Base-by-base conservation (phyloP, 805 yeast species). In the Teunomyces barrocoloradensis region DNA sequence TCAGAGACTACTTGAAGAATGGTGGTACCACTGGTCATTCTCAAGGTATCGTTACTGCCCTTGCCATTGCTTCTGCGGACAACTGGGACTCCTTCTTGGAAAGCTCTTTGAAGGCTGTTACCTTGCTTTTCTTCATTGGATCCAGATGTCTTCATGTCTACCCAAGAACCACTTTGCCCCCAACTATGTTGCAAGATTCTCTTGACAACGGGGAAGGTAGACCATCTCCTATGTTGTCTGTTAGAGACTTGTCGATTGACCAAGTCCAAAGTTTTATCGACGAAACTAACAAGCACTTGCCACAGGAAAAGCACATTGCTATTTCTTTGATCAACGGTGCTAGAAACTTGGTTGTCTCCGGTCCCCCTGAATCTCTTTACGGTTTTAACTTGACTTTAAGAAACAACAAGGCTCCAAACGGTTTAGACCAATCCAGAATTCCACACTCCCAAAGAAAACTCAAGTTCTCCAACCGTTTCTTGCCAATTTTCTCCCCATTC, bases 351-450 rank as follows among this genome's bases (percentile, higher is more conserved):
- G 99, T 94, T 48, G 90, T 92, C 42, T 82, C 96, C 18, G 99
- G 99, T 68, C 99, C 98, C 42, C 98, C 99, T 48, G 96, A 91
- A 78, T 90, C 98, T 3, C 77, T 94, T 52, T 94, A 92, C 61
- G 99, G 99, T 77, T 80, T 94, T 61, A 91, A 91, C 72, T 79
- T 94, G 63, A 80, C 92, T 51, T 78, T 94, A 68, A 85, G 99
- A 78, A 88, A 89, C 73, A 89, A 89, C 50, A 94, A 94, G 74
- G 97, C 97, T 43, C 87, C 96, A 40, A 75, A 94, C 41, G 98
- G 97, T 47, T 80, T 89, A 59, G 96, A 92, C 64, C 99, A 94
- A 78, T 84, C 96, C 48, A 84, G 98, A 75, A 81, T 94, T 50
- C 99, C 99, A 48, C 79, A 74, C 75, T 84, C 92, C 58, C 92